Evolutionary conservation across 2,329 filamentous ascomycete species (phyloP).

Genomic region (Diplodia corticola): DNA sequence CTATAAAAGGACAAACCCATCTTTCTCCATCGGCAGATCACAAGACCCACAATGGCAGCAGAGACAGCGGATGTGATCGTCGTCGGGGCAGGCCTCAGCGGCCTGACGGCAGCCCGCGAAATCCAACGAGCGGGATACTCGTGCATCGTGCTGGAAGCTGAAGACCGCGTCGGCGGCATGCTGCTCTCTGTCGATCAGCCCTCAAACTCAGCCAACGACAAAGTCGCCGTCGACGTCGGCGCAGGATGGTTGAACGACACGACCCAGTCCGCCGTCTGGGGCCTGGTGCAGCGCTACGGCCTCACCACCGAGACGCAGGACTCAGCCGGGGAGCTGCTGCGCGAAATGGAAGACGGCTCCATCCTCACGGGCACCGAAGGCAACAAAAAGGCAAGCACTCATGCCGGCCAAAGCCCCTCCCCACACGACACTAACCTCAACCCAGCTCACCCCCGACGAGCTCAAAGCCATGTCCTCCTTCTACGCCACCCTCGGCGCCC

Average conservation of each 20-base stretch:
- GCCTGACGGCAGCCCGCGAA: constrained; percentile 34
- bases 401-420: background rate
- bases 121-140: constrained; percentile 42
- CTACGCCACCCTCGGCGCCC: background rate
- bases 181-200: constrained; percentile 41
- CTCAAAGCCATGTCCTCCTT: constrained; percentile 7
- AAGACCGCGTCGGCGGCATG: constrained; percentile 55
- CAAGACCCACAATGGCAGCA: background rate
- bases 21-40: background rate
- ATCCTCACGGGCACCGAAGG: background rate
- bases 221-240: constrained; percentile 49
- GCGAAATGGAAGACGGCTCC: constrained; percentile 3
- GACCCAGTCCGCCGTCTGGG: constrained; percentile 51
- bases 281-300: constrained; percentile 43
- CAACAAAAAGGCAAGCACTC: constrained; percentile 7
- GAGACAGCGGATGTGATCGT: constrained; percentile 33
- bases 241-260: constrained; percentile 63
- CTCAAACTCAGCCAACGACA: constrained; percentile 24
- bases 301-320: constrained; percentile 53
- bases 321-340: constrained; percentile 41
- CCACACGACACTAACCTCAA: background rate
- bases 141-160: constrained; percentile 51
- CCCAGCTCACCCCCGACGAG: constrained; percentile 7
- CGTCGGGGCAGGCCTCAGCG: constrained; percentile 48
- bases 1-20: background rate